These are phyloP conservation scores for Penicillium sp. DNA, from an alignment of 2,329 filamentous ascomycete species.

Conservation along the genomic window DNA sequence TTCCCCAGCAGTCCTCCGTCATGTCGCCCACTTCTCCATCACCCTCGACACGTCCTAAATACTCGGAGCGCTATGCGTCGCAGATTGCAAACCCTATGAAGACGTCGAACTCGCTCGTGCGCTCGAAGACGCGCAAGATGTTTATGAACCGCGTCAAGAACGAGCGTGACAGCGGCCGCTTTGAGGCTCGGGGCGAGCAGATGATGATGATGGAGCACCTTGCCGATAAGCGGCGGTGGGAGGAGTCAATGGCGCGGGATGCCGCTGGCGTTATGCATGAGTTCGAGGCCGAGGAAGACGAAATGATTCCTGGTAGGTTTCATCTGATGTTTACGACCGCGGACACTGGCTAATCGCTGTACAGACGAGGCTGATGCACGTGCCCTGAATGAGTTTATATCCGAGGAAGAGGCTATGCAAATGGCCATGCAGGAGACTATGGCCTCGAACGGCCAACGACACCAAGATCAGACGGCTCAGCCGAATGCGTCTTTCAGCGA, in stretches of 20 bases:
- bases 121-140: conserved; percentile 36
- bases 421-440: conserved; percentile 26
- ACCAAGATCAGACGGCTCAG: background rate
- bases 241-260: conserved; percentile 36
- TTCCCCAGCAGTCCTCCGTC: background rate
- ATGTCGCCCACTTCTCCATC: conserved; percentile 13
- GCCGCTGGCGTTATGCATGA: conserved; percentile 27
- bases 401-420: conserved; percentile 36
- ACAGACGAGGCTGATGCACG: conserved; percentile 28
- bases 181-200: conserved; percentile 43
- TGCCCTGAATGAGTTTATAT: conserved; percentile 37
- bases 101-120: conserved; percentile 27
- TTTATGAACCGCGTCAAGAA: conserved; percentile 44
- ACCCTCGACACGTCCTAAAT: conserved; percentile 24
- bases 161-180: conserved; percentile 40
- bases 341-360: conserved; percentile 1
- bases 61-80: conserved; percentile 37
- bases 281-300: conserved; percentile 24
- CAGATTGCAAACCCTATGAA: conserved; percentile 35
- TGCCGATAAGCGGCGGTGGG: conserved; percentile 39
- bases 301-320: conserved; percentile 27
- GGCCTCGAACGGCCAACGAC: background rate
- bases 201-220: conserved; percentile 44
- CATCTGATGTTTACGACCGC: background rate
- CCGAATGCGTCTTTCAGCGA: conserved; percentile 42